Evolutionary conservation across 2,329 filamentous ascomycete species (phyloP).

Genomic region (Sclerotinia sclerotiorum): DNA sequence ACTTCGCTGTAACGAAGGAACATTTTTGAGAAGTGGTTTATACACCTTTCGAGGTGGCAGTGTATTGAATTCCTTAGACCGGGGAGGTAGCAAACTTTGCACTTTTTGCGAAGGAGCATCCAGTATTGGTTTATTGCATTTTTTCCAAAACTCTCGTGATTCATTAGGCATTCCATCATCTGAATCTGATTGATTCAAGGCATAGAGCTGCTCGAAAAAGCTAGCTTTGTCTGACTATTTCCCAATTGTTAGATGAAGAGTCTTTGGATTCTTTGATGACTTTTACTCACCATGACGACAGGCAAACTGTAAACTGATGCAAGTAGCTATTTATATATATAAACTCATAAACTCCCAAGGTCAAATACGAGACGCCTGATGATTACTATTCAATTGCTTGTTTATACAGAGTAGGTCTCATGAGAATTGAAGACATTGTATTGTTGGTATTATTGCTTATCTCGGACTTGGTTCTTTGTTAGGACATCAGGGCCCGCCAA

Average conservation of each 20-base stretch:
- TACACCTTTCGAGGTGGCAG: constrained; percentile 7
- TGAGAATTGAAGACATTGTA: neutral
- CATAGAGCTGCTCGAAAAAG: constrained; percentile 31
- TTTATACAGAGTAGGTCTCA: neutral
- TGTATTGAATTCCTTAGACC: constrained; percentile 35
- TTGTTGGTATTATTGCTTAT: neutral
- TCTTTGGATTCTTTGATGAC: neutral
- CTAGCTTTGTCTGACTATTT: constrained; percentile 21
- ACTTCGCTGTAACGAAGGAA: constrained; percentile 31
- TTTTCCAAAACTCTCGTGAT: constrained; percentile 25
- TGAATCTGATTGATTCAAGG: constrained; percentile 36
- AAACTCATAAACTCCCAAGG: neutral
- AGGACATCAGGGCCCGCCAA: neutral
- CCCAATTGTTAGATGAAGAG: neutral
- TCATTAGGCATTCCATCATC: constrained; percentile 35
- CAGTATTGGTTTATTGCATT: constrained; percentile 26
- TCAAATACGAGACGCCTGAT: neutral
- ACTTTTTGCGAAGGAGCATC: constrained; percentile 40
- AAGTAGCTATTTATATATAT: neutral
- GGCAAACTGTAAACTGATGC: neutral
- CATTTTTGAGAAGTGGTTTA: constrained; percentile 25
- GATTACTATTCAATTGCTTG: neutral
- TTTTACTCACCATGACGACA: constrained; percentile 14
- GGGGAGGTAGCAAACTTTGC: constrained; percentile 38
- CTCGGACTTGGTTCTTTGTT: neutral